A percentile compares a stretch with the other conserved stretches of the same genome.
These are phyloP conservation scores for Cryptococcus floricola DNA, from an alignment of 1,284 basidiomycete species.

Conservation along the genomic window DNA sequence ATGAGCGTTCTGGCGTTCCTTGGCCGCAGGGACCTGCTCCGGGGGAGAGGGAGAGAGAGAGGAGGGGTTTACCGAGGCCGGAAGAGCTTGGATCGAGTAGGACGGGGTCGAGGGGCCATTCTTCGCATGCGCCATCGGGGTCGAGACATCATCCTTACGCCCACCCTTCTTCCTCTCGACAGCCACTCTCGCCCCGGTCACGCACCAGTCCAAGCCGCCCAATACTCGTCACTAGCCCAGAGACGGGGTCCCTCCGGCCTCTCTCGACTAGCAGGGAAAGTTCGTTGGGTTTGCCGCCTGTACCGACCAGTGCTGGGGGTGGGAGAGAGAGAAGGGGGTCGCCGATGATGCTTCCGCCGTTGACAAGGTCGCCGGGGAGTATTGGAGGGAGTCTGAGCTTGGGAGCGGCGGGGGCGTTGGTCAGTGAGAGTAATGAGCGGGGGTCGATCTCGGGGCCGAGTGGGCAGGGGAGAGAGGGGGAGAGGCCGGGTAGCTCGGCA, in stretches of 20 bases:
- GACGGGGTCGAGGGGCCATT: neutral
- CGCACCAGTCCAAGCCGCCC: neutral
- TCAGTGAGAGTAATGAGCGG: neutral
- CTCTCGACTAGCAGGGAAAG: neutral
- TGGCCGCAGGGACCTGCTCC: slow-evolving; percentile 10
- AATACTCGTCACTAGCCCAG: neutral
- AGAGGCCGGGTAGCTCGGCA: neutral
- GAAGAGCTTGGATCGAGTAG: neutral
- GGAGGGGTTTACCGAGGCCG: neutral
- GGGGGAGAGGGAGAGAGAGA: neutral
- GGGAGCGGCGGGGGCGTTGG: neutral
- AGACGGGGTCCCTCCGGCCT: neutral
- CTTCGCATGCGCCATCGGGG: neutral
- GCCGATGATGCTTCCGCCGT: neutral
- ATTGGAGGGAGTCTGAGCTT: neutral
- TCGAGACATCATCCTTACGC: neutral
- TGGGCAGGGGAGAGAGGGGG: slow-evolving; percentile 1
- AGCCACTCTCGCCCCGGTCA: slow-evolving; percentile 3
- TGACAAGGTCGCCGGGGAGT: neutral
- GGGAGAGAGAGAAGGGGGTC: slow-evolving; percentile 1
- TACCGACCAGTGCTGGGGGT: neutral
- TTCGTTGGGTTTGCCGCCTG: neutral
- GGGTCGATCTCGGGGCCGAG: slow-evolving; percentile 1
- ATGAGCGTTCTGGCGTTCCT: slow-evolving; percentile 3
- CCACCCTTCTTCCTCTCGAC: neutral